Evolutionary conservation across 2,329 filamentous ascomycete species (phyloP), one percentile per base, ranked within the genome.

Genomic region (Colletotrichum gigasporum): DNA sequence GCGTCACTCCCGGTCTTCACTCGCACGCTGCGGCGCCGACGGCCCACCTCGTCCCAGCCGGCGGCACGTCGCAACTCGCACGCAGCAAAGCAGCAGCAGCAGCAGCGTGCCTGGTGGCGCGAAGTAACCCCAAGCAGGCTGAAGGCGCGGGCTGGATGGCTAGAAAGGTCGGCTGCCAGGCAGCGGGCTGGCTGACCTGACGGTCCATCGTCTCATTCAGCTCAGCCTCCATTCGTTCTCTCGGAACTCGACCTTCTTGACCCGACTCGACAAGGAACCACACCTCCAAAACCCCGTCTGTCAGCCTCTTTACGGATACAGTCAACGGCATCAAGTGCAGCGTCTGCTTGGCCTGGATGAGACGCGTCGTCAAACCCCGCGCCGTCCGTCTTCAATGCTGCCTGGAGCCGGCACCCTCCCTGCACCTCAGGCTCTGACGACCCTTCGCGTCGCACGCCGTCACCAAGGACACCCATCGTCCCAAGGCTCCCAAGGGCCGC

Each of bases 391-490:
- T 30, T 48, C 24, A 44, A 62, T 44, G 48, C 50, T 62, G 42
- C 34, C 41, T 55, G 28, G 48, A 65, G 57, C 62, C 18, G 50
- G 62, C 50, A 55, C 62, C 30, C 48, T 65, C 50, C 50, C 42
- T 65, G 62, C 28, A 44, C 48, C 22, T 39, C 12, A 16, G 37
- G 34, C 62, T 30, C 24, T 26, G 50, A 53, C 16, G 22, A 55
- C 41, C 22, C 50, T 61, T 53, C 20, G 42, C 48, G 62, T 28
- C 35, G 57, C 48, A 14, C 48, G 41, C 20, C 35, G 22, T 62
- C 57, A 44, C 35, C 57, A 30, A 50, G 48, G 56, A 39, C 32
- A 16, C 48, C 48, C 34, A 26, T 50, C 56, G n/a, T 55, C 41
- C 42, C 34, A 54, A 44, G 10, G 18, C 8, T n/a, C n/a, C n/a